phyloP scores from a whole-genome alignment of 345 rosid species.

The Cardamine chenopodiifolia region DNA sequence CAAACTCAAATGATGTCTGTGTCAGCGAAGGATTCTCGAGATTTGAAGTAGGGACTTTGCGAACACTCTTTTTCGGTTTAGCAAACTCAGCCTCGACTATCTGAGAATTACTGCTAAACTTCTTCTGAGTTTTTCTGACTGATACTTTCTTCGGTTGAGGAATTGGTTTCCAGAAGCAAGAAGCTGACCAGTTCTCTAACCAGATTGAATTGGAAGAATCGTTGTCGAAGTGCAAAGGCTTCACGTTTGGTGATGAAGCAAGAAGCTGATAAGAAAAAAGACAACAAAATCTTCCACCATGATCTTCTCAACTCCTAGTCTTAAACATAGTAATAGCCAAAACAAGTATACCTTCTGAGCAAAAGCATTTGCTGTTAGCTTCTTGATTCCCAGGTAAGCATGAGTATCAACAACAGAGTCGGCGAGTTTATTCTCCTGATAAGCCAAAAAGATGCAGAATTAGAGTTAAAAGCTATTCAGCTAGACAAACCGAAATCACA shows the following conservation, averaged over 20 bases:
- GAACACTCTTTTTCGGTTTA: slow-evolving; percentile 63
- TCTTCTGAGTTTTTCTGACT: slow-evolving; percentile 56
- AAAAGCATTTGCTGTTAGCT: slow-evolving; percentile 60
- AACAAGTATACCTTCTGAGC: slow-evolving; percentile 64
- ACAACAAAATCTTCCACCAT: slow-evolving; percentile 33
- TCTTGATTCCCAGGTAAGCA: slow-evolving; percentile 48
- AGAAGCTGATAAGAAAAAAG: slow-evolving; percentile 58
- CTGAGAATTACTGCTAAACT: slow-evolving; percentile 52
- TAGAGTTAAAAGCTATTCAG: slow-evolving; percentile 12
- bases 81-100: slow-evolving; percentile 55
- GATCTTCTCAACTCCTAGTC: slow-evolving; percentile 9
- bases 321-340: not conserved
- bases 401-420: slow-evolving; percentile 39
- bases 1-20: slow-evolving; percentile 57
- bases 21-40: slow-evolving; percentile 42
- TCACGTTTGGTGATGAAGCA: slow-evolving; percentile 65
- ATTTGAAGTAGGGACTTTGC: slow-evolving; percentile 61
- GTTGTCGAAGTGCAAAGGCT: slow-evolving; percentile 58
- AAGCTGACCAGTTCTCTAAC: slow-evolving; percentile 82
- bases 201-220: slow-evolving; percentile 57
- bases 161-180: slow-evolving; percentile 70
- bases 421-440: slow-evolving; percentile 52
- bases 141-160: slow-evolving; percentile 59
- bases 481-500: not conserved
- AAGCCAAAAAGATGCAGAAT: slow-evolving; percentile 9